phyloP scores from a whole-genome alignment of 345 rosid genomes.

The Barbarea vulgaris region DNA sequence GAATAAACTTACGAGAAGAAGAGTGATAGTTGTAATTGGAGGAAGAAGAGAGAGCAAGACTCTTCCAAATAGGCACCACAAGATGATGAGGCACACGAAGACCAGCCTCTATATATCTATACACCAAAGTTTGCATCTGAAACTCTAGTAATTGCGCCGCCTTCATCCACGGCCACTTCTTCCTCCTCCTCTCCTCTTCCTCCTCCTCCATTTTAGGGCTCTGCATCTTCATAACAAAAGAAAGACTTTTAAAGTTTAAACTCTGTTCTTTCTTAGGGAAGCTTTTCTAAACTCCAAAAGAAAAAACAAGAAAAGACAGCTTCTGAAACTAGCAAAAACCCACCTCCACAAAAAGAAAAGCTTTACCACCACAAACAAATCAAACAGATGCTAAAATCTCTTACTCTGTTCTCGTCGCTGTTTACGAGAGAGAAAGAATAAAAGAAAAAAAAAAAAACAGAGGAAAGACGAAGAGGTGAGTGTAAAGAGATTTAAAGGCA shows the following conservation, averaged over 20 bases:
- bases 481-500: constrained; percentile 40
- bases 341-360: constrained; percentile 33
- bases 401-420: not conserved
- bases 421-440: constrained; percentile 27
- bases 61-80: constrained; percentile 50
- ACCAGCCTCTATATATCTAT: constrained; percentile 52
- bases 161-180: constrained; percentile 40
- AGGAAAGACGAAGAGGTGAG: constrained; percentile 24
- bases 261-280: not conserved
- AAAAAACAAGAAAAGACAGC: constrained; percentile 27
- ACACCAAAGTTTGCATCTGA: constrained; percentile 52
- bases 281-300: not conserved
- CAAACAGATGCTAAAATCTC: constrained; percentile 6
- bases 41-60: constrained; percentile 43
- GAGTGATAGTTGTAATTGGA: constrained; percentile 17
- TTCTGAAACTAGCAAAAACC: constrained; percentile 35
- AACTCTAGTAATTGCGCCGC: constrained; percentile 56
- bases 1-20: constrained; percentile 28
- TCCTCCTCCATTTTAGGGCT: constrained; percentile 18
- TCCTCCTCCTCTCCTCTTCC: constrained; percentile 26
- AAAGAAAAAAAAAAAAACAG: constrained; percentile 16
- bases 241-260: not conserved
- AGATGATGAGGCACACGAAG: constrained; percentile 56
- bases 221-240: constrained; percentile 18
- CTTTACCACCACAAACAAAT: constrained; percentile 12